A percentile compares a stretch with the other conserved stretches of the same genome.
phyloP scores from a whole-genome alignment of 2,329 filamentous ascomycete genomes.

The Penicillium nordicum region DNA sequence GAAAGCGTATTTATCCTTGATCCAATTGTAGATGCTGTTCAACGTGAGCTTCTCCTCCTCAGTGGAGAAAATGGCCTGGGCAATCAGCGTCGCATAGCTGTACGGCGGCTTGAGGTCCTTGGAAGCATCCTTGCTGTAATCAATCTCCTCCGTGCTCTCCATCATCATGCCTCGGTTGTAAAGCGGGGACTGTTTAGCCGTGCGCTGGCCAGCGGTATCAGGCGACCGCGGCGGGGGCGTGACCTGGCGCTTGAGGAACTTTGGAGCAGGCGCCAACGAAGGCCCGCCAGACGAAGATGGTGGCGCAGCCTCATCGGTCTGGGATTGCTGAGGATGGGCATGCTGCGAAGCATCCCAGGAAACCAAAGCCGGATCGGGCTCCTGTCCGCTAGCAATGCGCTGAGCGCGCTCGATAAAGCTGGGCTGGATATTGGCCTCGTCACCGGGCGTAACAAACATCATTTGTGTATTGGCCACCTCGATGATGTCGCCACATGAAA shows the following conservation, averaged over 20 bases:
- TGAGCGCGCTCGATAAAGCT: constrained; percentile 68
- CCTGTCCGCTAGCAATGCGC: constrained; percentile 41
- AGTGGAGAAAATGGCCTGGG: constrained; percentile 87
- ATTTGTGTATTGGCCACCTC: constrained; percentile 93
- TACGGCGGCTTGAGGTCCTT: constrained; percentile 92
- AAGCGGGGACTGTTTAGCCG: constrained; percentile 46
- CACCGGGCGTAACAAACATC: constrained; percentile 93
- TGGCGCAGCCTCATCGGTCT: constrained; percentile 18
- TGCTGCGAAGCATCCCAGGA: constrained; percentile 39
- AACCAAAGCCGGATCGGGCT: constrained; percentile 29
- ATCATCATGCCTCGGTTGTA: constrained; percentile 53
- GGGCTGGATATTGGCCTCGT: constrained; percentile 65
- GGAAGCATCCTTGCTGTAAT: constrained; percentile 71
- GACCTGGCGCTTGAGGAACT: constrained; percentile 44
- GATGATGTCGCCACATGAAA: constrained; percentile 85
- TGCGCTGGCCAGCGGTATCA: constrained; percentile 39
- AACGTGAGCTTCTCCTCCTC: constrained; percentile 85
- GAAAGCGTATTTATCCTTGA: constrained; percentile 87
- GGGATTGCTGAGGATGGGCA: constrained; percentile 33
- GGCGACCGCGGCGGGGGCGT: constrained; percentile 41
- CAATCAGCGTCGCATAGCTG: constrained; percentile 96
- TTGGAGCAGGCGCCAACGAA: constrained; percentile 43
- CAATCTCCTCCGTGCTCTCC: constrained; percentile 52
- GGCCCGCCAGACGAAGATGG: constrained; percentile 30
- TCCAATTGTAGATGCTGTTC: constrained; percentile 89